Conservation (phyloP, 2,329 filamentous ascomycete species). For the Elsinoe necatrix region DNA sequence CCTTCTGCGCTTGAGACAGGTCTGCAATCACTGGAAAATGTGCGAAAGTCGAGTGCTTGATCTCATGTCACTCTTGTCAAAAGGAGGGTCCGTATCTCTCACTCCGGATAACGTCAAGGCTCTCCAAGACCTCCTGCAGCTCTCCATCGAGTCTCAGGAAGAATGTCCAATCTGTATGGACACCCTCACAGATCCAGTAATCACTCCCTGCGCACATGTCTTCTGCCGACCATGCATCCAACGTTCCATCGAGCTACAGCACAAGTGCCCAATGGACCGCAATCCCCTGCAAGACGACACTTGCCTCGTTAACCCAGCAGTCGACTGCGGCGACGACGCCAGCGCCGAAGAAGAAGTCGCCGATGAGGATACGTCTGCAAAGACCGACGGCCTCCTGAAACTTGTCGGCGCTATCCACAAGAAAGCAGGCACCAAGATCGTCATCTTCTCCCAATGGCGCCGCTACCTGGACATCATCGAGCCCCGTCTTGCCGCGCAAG, state of each 20-base stretch:
- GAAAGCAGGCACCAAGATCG: conserved; percentile 57
- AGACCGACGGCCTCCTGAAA: conserved; percentile 69
- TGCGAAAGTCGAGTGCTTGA: conserved; percentile 65
- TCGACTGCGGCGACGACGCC: conserved; percentile 40
- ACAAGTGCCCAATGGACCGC: conserved; percentile 79
- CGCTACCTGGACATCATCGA: conserved; percentile 62
- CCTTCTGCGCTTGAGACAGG: conserved; percentile 71
- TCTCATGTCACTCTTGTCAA: conserved; percentile 61
- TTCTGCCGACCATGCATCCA: conserved; percentile 70
- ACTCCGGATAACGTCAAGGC: conserved; percentile 63
- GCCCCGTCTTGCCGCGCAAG: conserved; percentile 52
- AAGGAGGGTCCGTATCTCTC: conserved; percentile 58
- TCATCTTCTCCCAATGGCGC: conserved; percentile 73
- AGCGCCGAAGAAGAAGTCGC: conserved; percentile 36
- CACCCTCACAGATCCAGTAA: conserved; percentile 60
- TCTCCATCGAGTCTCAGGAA: conserved; percentile 72
- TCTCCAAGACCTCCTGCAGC: conserved; percentile 64
- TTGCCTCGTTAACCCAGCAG: conserved; percentile 56
- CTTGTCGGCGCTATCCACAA: conserved; percentile 61
- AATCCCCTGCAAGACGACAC: conserved; percentile 54
- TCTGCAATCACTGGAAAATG: conserved; percentile 83
- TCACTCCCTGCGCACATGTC: conserved; percentile 75
- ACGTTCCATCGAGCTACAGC: conserved; percentile 63
- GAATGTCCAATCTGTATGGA: conserved; percentile 79
- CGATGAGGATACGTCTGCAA: conserved; percentile 61